A percentile compares a stretch with the other conserved stretches of the same genome.
phyloP scores from a whole-genome alignment of 352 stramenopile genomes.

The Pythium phragmiticola region DNA sequence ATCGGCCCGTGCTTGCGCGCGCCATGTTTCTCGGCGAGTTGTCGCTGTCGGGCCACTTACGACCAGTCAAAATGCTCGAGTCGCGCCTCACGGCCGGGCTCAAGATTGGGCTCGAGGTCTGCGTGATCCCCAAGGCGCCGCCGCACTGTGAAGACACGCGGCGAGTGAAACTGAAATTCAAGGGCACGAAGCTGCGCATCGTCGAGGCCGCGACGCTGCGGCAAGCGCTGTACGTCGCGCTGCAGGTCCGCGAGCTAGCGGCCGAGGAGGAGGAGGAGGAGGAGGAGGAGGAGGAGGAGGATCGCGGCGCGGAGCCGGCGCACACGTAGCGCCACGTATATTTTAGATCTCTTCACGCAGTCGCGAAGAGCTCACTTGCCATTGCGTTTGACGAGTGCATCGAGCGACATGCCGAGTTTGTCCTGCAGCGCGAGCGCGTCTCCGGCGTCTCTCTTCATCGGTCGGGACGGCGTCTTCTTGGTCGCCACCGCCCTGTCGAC shows the following conservation, averaged over 20 bases:
- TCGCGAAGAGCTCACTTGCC: background rate
- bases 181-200: slow-evolving; percentile 41
- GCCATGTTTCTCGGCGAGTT: slow-evolving; percentile 79
- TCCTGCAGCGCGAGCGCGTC: slow-evolving; percentile 47
- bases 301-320: slow-evolving; percentile 8
- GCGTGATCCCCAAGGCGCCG: slow-evolving; percentile 58
- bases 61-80: slow-evolving; percentile 83
- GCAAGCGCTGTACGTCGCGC: slow-evolving; percentile 62
- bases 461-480: slow-evolving; percentile 17
- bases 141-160: slow-evolving; percentile 39
- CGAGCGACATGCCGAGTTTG: slow-evolving; percentile 60
- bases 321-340: slow-evolving; percentile 27
- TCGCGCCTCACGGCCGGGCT: slow-evolving; percentile 69
- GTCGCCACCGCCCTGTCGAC: slow-evolving; percentile 27
- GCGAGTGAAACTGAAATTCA: slow-evolving; percentile 56
- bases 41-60: slow-evolving; percentile 73
- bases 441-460: background rate
- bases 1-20: slow-evolving; percentile 49
- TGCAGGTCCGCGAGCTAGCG: slow-evolving; percentile 23
- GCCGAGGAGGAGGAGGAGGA: background rate
- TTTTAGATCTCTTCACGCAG: slow-evolving; percentile 19
- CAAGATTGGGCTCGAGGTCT: slow-evolving; percentile 77
- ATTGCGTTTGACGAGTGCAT: slow-evolving; percentile 56
- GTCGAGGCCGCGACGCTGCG: slow-evolving; percentile 65
- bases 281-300: slow-evolving; percentile 6